phyloP scores from a whole-genome alignment of 1,284 basidiomycete genomes.

The Boletellus sp. region DNA sequence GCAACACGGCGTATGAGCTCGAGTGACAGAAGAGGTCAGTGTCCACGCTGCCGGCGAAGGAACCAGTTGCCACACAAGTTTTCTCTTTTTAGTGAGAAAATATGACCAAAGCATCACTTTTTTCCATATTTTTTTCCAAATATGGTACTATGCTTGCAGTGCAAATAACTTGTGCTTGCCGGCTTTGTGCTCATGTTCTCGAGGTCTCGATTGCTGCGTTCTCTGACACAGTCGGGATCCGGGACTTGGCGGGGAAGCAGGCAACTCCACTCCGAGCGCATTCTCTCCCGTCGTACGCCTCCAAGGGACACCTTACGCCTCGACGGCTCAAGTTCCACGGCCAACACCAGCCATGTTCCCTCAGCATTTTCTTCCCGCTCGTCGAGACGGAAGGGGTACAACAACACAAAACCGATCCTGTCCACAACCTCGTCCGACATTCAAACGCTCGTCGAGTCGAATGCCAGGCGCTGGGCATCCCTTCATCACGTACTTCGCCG shows the following conservation, averaged over 20 bases:
- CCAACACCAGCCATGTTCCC: background rate
- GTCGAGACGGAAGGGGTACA: background rate
- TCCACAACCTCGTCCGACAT: slow-evolving; percentile 8
- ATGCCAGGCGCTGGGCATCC: slow-evolving; percentile 30
- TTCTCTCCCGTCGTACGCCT: slow-evolving; percentile 7
- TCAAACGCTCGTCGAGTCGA: slow-evolving; percentile 16
- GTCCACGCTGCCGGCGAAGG: too few species aligned
- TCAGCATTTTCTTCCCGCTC: background rate
- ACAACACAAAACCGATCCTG: background rate
- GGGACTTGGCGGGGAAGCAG: slow-evolving; percentile 16
- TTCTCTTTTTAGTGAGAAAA: too few species aligned
- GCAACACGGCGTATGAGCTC: too few species aligned
- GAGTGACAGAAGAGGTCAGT: too few species aligned
- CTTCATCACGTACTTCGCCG: slow-evolving; percentile 28
- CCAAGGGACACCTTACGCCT: background rate
- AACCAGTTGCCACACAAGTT: too few species aligned
- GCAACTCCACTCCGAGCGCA: slow-evolving; percentile 17
- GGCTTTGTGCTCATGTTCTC: slow-evolving; percentile 14
- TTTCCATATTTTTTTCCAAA: too few species aligned
- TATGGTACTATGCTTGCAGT: too few species aligned
- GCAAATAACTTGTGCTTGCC: background rate
- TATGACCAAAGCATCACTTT: too few species aligned
- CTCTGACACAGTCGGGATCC: slow-evolving; percentile 10
- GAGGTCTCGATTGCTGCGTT: slow-evolving; percentile 14
- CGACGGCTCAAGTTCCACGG: background rate